Percentiles rank a stretch among this genome's conserved stretches.
phyloP scores from a whole-genome alignment of 257 asterid species.

The Knoxia roxburghii region DNA sequence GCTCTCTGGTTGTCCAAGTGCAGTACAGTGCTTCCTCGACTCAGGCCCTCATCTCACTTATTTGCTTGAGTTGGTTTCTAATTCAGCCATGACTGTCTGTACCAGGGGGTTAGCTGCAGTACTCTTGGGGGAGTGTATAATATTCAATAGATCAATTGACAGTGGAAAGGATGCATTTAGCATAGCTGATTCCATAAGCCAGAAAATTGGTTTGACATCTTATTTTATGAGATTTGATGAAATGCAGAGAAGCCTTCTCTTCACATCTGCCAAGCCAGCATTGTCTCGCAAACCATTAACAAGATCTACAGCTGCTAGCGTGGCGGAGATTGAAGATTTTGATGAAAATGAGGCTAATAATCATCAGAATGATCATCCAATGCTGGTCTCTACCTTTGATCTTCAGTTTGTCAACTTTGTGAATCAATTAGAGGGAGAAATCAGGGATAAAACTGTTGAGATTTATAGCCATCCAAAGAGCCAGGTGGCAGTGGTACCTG shows the following conservation, averaged over 20 bases:
- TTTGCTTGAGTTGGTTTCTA: conserved; percentile 68
- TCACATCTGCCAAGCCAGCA: conserved; percentile 60
- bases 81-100: conserved; percentile 48
- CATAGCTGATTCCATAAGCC: conserved; percentile 75
- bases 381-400: conserved; percentile 65
- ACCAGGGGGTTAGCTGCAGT: conserved; percentile 76
- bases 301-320: conserved; percentile 77
- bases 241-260: conserved; percentile 62
- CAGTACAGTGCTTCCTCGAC: conserved; percentile 78
- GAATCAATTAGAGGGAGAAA: conserved; percentile 54
- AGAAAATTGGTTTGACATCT: conserved; percentile 72
- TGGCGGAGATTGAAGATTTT: conserved; percentile 77
- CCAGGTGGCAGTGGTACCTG: conserved; percentile 85
- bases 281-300: conserved; percentile 58
- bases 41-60: conserved; percentile 85
- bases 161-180: conserved; percentile 54
- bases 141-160: conserved; percentile 49
- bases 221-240: conserved; percentile 72
- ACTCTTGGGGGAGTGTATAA: conserved; percentile 69
- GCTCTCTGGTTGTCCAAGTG: conserved; percentile 79
- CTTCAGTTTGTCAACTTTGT: conserved; percentile 62
- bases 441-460: conserved; percentile 67
- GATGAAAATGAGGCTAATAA: conserved; percentile 54
- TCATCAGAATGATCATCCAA: conserved; percentile 60
- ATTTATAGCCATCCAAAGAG: conserved; percentile 74